Percentiles rank a stretch among this genome's conserved stretches.
Conservation (phyloP, 768 basidiomycete species). For the Tulasnella sp. region DNA sequence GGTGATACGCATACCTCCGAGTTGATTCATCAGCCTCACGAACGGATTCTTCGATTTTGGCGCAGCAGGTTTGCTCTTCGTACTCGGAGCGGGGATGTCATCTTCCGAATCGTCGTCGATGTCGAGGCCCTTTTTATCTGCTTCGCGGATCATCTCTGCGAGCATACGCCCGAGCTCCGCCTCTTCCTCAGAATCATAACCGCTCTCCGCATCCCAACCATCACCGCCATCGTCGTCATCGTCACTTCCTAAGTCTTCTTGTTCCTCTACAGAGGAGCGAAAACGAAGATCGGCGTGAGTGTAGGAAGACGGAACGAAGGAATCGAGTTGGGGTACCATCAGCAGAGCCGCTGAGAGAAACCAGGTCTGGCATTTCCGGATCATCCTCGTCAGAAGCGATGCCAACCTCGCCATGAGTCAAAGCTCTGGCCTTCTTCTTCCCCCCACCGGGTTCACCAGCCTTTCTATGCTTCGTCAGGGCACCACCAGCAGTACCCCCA, state of each 20-base stretch:
- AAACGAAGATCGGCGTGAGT: too few relatives aligned
- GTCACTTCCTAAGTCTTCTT: slow-evolving; percentile 29
- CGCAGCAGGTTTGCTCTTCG: slow-evolving; percentile 32
- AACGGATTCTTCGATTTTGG: slow-evolving; percentile 65
- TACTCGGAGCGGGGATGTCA: slow-evolving; percentile 20
- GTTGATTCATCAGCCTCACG: slow-evolving; percentile 59
- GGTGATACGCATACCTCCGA: slow-evolving; percentile 55
- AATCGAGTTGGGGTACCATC: too few relatives aligned
- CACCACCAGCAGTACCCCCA: neutral
- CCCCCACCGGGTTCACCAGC: neutral
- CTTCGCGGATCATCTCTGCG: slow-evolving; percentile 46
- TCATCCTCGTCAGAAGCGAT: neutral
- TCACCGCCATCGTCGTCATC: slow-evolving; percentile 30
- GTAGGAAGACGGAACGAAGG: too few relatives aligned
- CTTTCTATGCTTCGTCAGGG: neutral
- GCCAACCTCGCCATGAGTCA: slow-evolving; percentile 8
- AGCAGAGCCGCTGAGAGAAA: too few relatives aligned
- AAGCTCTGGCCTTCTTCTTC: neutral
- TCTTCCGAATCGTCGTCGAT: neutral
- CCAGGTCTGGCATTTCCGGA: too few relatives aligned
- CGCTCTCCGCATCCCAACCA: slow-evolving; percentile 29
- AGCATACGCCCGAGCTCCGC: slow-evolving; percentile 51
- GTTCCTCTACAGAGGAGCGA: neutral
- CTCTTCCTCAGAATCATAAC: slow-evolving; percentile 59
- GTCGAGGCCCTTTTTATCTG: neutral